Evolutionary conservation across 768 basidiomycete species (phyloP).

Genomic region (Lactifluus volemus): DNA sequence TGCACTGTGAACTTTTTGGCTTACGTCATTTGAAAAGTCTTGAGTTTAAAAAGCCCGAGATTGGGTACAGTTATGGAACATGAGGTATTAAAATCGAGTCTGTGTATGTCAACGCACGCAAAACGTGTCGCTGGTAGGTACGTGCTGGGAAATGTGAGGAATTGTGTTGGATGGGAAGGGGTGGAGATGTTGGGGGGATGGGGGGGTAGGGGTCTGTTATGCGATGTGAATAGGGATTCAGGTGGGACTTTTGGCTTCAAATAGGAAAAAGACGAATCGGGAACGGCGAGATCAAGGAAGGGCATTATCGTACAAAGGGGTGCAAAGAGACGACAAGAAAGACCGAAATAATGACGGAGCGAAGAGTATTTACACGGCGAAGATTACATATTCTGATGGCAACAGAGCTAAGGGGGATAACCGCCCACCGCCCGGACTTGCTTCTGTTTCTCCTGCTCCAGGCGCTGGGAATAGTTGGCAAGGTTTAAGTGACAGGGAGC

Average conservation of each 20-base stretch:
- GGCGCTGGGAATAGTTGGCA: slow-evolving; percentile 38
- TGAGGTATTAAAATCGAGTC: too few species aligned
- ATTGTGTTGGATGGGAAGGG: neutral
- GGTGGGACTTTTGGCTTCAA: slow-evolving; percentile 1
- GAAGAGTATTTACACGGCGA: neutral
- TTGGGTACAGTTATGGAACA: too few species aligned
- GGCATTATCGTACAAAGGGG: slow-evolving; percentile 5
- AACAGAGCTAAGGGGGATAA: slow-evolving; percentile 10
- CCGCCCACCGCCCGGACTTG: slow-evolving; percentile 38
- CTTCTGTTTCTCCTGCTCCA: slow-evolving; percentile 88
- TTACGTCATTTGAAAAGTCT: too few species aligned
- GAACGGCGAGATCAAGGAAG: neutral
- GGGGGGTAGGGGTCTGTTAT: neutral
- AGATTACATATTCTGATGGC: slow-evolving; percentile 10
- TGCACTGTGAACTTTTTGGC: too few species aligned
- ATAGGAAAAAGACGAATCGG: neutral
- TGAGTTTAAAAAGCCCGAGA: too few species aligned
- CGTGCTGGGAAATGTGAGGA: too few species aligned
- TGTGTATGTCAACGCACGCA: too few species aligned
- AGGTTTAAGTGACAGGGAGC: neutral
- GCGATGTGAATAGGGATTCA: neutral
- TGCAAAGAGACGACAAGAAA: neutral
- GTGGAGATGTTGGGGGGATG: neutral
- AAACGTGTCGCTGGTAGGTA: too few species aligned
- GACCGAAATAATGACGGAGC: neutral